Conservation (phyloP, 73 alveolate genomes). For the Paramecium pentaurelia region DNA sequence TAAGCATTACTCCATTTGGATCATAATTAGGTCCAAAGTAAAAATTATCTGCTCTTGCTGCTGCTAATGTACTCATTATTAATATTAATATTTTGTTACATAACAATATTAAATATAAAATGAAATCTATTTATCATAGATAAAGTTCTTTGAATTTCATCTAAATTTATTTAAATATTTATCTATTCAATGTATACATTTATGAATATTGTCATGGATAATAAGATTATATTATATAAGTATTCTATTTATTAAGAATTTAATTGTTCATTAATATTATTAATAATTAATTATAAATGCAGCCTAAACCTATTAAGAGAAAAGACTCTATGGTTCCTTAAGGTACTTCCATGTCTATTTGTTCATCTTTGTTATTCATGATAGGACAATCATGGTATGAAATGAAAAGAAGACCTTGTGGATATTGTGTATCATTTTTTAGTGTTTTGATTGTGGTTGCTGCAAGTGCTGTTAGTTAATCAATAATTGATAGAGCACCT, state of each 20-base stretch:
- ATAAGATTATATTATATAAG: not conserved
- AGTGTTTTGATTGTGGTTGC: conserved; percentile 77
- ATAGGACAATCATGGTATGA: conserved; percentile 61
- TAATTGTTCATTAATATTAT: not conserved
- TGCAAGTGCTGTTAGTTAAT: conserved; percentile 70
- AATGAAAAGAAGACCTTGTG: conserved; percentile 73
- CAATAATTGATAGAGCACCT: conserved; percentile 83
- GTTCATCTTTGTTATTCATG: conserved; percentile 2
- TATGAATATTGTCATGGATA: not conserved
- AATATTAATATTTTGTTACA: no score
- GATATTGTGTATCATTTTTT: conserved; percentile 76
- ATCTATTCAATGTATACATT: no score
- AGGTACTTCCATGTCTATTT: conserved; percentile 20
- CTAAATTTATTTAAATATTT: no score
- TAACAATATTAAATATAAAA: not conserved
- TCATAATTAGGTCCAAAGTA: conserved; percentile 29
- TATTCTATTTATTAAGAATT: not conserved
- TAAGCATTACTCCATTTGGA: not conserved
- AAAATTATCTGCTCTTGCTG: conserved; percentile 58
- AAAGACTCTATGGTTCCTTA: not conserved
- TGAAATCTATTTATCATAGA: no score
- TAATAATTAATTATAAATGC: not conserved
- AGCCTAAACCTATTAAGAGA: not conserved
- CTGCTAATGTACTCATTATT: conserved; percentile 47
- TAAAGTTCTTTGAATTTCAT: no score